A percentile compares a stretch with the other conserved stretches of the same genome.
phyloP scores from a whole-genome alignment of 2,329 filamentous ascomycete genomes.

The Tolypocladium sp. region DNA sequence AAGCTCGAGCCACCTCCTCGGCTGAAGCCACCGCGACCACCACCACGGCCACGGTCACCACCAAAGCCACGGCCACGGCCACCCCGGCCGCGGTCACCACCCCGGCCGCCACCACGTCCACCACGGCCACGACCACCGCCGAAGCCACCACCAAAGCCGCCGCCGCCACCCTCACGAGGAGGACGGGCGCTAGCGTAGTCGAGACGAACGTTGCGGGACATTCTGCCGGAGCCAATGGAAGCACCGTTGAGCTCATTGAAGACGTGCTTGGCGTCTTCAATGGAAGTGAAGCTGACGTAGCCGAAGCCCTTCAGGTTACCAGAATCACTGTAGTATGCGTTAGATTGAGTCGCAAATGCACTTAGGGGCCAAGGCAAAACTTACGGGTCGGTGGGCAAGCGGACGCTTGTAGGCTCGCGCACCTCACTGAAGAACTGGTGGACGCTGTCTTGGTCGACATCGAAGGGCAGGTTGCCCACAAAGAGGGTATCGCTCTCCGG shows the following conservation, averaged over 20 bases:
- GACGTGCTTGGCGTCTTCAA: slow-evolving; percentile 75
- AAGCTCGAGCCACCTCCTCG: slow-evolving; percentile 25
- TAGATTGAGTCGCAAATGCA: not conserved
- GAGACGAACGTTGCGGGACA: slow-evolving; percentile 67
- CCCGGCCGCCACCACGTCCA: slow-evolving; percentile 30
- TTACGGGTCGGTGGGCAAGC: slow-evolving; percentile 76
- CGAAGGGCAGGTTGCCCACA: slow-evolving; percentile 84
- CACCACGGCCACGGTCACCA: slow-evolving; percentile 43
- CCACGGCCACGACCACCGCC: slow-evolving; percentile 40
- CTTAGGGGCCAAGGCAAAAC: slow-evolving; percentile 15
- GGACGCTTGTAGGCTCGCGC: slow-evolving; percentile 65
- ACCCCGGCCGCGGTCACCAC: slow-evolving; percentile 36
- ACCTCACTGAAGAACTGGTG: slow-evolving; percentile 65
- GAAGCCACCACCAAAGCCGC: slow-evolving; percentile 42
- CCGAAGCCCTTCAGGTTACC: slow-evolving; percentile 87
- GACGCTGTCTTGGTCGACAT: slow-evolving; percentile 68
- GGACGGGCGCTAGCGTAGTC: slow-evolving; percentile 69
- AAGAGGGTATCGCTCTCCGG: slow-evolving; percentile 81
- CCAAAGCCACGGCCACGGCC: slow-evolving; percentile 41
- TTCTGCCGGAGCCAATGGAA: slow-evolving; percentile 53
- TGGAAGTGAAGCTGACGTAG: slow-evolving; percentile 73
- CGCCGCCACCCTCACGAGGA: slow-evolving; percentile 45
- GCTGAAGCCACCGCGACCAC: slow-evolving; percentile 43
- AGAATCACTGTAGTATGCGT: slow-evolving; percentile 46
- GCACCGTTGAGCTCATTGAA: slow-evolving; percentile 62